Evolutionary conservation across 2,329 filamentous ascomycete genomes (phyloP), one percentile per base, ranked within the genome.

Genomic region (Stenocarpella maydis): DNA sequence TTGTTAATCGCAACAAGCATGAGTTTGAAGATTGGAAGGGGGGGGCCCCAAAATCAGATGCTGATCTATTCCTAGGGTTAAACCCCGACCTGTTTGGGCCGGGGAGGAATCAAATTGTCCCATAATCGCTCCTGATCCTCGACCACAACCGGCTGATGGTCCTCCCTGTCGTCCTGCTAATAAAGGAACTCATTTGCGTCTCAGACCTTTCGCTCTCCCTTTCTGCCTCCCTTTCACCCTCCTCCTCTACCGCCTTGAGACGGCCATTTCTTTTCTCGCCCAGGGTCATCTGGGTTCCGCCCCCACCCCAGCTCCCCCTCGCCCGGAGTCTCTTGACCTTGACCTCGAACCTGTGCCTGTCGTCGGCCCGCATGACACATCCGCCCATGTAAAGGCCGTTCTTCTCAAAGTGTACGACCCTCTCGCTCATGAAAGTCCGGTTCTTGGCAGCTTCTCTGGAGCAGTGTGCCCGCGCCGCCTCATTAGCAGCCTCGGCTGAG

Each of bases 271-370:
- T 53, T 49, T 28, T 41, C 15, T 9, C 69, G 10, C 26, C 24
- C 24, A 41, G 21, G 17, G 21, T 34, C 67, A 41, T 17, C 15
- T 49, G 24, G 19, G 47, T 47, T 10, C 66, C 34, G 28, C 52
- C 8, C 65, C 61, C 34, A 43, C 47, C 47, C 66, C 67, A n/a
- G 43, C 47, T 47, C 7, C 69, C 69, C 39, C 34, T 65, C 14
- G 69, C 69, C 47, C 43, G 41, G 28, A 71, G 65, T 39, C 31
- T 66, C 45, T 43, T 50, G 21, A 71, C 69, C n/a, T 54, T 43
- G 26, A 71, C 54, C 61, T 71, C 69, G 21, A 71, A 71, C 54
- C 67, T 65, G 21, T 71, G 67, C 39, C 69, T 52, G 12, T 68
- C 67, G n/a, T 61, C 61, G 24, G 60, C 67, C 43, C 49, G 54